Evolutionary conservation across 73 alveolate genomes (phyloP), one percentile per base, ranked within the genome.

Genomic region (Paramecium biaurelia): DNA sequence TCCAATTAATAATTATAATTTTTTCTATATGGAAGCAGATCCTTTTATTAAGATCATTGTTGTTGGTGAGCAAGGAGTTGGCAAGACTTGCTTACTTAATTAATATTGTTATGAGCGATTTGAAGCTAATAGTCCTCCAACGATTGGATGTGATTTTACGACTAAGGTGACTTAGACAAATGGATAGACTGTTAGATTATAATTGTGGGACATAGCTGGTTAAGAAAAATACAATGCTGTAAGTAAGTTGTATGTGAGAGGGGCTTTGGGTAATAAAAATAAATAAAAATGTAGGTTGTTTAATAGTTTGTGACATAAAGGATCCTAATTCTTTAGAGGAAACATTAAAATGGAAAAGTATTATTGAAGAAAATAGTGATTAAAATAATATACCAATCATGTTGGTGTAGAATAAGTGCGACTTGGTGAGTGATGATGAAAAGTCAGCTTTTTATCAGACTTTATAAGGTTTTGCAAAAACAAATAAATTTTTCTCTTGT

Each of bases 131-230:
- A 70, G 92, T 35, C 92, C 94, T 43, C 94, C 94, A n/a, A 89
- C 94, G 12, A 70, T 89, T 23, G 94, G 94, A 20, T 70, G 85
- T 45, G 94, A 89, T 82, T 89, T 89, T 82, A 47, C 85, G 28
- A 70, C 94, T 14, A 89, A 89, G 42, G 85, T 89, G 49, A 76
- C 87, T 11, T 43, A 89, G 53, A 41, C 70, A 24, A 89, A 89
- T 57, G 94, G 94, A 89, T 28, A 68, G 32, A 89, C 94, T 5
- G 84, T 89, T 24, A 45, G 94, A 43, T 63, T 89, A 38, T 43
- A 89, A 89, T 89, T 89, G 34, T 89, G 94, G 94, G 94, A 89
- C 76, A 89, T 89, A 28, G 94, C 94, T 42, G 94, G 94, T 26
- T 67, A 89, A 30, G 94, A 89, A 43, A 89, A 82, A 35, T 89